These are phyloP conservation scores for Cephaloascus fragrans DNA, from an alignment of 805 yeast genomes.

Conservation along the genomic window DNA sequence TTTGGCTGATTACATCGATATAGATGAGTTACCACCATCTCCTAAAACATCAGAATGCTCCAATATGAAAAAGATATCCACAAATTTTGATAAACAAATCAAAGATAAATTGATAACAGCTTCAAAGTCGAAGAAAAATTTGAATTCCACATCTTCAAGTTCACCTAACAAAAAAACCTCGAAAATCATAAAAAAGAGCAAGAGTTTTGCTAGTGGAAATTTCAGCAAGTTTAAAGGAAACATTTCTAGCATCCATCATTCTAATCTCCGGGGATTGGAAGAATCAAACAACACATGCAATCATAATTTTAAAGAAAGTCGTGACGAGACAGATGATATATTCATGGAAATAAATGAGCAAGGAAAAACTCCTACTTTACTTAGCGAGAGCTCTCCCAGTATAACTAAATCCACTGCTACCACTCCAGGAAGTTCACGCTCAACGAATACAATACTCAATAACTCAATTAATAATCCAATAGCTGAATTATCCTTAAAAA, in stretches of 20 bases:
- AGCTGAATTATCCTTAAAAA: too few species aligned
- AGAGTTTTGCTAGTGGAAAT: neutral
- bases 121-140: too few species aligned
- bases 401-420: neutral
- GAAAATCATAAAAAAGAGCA: neutral
- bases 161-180: neutral
- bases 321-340: neutral
- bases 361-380: too few species aligned
- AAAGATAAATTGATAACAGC: too few species aligned
- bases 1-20: neutral
- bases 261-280: too few species aligned
- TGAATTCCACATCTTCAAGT: neutral
- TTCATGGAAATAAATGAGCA: too few species aligned
- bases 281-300: too few species aligned
- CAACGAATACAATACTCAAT: too few species aligned
- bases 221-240: neutral
- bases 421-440: too few species aligned
- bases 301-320: neutral
- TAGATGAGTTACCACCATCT: neutral
- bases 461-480: too few species aligned
- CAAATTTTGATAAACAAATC: too few species aligned
- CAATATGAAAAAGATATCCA: neutral
- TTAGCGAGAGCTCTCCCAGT: too few species aligned
- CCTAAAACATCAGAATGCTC: neutral
- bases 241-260: neutral